Conservation (phyloP, 2,329 filamentous ascomycete genomes). For the Alternaria rosae region DNA sequence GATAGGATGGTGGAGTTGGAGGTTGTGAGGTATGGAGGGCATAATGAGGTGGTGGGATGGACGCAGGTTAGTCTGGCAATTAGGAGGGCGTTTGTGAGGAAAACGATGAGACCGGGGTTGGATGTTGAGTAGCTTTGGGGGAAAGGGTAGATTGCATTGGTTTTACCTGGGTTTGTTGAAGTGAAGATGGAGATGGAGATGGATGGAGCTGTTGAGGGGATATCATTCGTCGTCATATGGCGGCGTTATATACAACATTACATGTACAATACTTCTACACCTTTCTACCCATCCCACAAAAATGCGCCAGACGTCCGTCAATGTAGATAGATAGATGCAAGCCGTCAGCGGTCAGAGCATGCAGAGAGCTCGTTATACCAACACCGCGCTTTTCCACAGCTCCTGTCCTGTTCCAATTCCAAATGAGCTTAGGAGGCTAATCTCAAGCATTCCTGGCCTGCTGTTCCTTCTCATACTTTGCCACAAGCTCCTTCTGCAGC, state of each 20-base stretch:
- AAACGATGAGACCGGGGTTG: constrained; percentile 31
- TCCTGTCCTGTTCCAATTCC: not conserved
- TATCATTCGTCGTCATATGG: constrained; percentile 18
- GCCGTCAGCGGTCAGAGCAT: not conserved
- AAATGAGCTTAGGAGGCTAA: constrained; percentile 24
- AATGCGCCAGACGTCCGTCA: constrained; percentile 18
- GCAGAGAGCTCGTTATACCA: not conserved
- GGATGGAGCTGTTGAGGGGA: constrained; percentile 13
- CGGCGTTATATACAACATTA: constrained; percentile 14
- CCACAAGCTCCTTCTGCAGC: constrained; percentile 79
- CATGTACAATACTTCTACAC: constrained; percentile 29
- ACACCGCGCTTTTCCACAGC: not conserved
- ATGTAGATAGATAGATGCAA: constrained; percentile 26
- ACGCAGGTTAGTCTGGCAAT: constrained; percentile 70
- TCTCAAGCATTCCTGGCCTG: constrained; percentile 68
- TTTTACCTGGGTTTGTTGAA: not conserved
- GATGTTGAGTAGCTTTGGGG: constrained; percentile 35
- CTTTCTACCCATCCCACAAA: constrained; percentile 1
- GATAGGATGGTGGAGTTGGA: constrained; percentile 51
- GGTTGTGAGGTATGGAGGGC: constrained; percentile 58
- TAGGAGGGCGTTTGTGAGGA: constrained; percentile 69
- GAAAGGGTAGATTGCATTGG: not conserved
- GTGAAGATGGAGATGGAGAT: not conserved
- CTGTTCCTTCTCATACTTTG: constrained; percentile 72
- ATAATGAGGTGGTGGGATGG: constrained; percentile 73